Base-by-base conservation (phyloP, 345 rosid genomes). In the Excoecaria agallocha region DNA sequence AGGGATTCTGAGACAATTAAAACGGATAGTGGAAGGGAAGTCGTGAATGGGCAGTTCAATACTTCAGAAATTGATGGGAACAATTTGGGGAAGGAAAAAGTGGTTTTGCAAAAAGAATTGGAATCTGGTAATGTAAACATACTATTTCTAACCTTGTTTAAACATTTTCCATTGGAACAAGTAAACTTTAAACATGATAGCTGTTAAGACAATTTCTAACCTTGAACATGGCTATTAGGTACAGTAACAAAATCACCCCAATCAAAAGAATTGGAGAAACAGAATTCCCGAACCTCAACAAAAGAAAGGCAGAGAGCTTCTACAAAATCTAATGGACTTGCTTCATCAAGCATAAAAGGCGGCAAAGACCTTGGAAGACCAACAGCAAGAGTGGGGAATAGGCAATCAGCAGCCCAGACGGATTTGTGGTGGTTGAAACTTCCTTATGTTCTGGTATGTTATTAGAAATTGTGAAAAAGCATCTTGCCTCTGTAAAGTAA, bases 51-150 rank as follows among this genome's bases (percentile, higher is more conserved):
- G 35, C 24, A 69, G 49, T 68, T 56, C 25, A 76, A 77, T 66
- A 52, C 63, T 52, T 55, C 52, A 45, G 52, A 48, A 48, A 73
- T 69, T 67, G 48, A 66, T 45, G 74, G 49, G 49, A 64, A 69
- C 39, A 76, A 67, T 46, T 41, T 49, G 55, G 79, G 68, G 58
- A 78, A 81, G 70, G 63, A 64, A 38, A 63, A 65, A 9, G 38
- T 3, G 70, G 61, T 38, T 57, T 74, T 63, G 30, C 56, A 1
- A 25, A 59, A 70, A 48, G 79, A 82, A 39, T 71, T 73, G 25
- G 85, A 74, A 70, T 80, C 84, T 55, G 90, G 93, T 89, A 77
- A 83, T 60, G 70, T 59, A 79, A 52, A 74, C 70, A 22, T 72
- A 50, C 16, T 8, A 22, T 55, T 12, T 69, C 55, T 15, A 38